A percentile compares a stretch with the other conserved stretches of the same genome.
These are phyloP conservation scores for Entamoeba invadens DNA, from an alignment of 208 protist genomes.

Conservation along the genomic window DNA sequence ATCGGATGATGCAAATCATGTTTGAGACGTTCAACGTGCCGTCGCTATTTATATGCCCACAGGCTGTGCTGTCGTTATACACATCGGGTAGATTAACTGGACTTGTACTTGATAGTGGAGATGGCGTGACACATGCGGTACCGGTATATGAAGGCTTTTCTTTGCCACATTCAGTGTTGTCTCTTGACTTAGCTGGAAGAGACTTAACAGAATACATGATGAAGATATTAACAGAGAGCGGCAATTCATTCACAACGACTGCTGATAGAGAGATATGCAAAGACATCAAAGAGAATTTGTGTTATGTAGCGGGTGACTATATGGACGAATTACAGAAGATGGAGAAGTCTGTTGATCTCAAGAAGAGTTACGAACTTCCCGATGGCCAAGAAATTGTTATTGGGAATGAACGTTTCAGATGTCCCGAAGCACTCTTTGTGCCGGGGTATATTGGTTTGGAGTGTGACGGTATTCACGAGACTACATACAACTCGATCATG, in stretches of 20 bases:
- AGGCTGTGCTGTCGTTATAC: slow-evolving; percentile 33
- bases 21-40: slow-evolving; percentile 35
- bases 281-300: slow-evolving; percentile 59
- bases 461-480: slow-evolving; percentile 73
- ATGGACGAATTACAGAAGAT: background rate
- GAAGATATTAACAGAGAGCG: slow-evolving; percentile 43
- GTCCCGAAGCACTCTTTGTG: slow-evolving; percentile 85
- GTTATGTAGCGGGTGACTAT: slow-evolving; percentile 62
- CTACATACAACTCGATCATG: slow-evolving; percentile 80
- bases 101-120: slow-evolving; percentile 17
- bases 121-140: slow-evolving; percentile 70
- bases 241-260: slow-evolving; percentile 45
- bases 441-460: slow-evolving; percentile 69
- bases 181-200: slow-evolving; percentile 54
- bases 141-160: slow-evolving; percentile 71
- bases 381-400: slow-evolving; percentile 39
- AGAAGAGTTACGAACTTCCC: slow-evolving; percentile 22
- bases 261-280: slow-evolving; percentile 46
- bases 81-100: slow-evolving; percentile 46
- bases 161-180: slow-evolving; percentile 46
- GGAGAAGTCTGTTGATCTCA: background rate
- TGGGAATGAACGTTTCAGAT: slow-evolving; percentile 59
- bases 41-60: slow-evolving; percentile 31
- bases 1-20: slow-evolving; percentile 34
- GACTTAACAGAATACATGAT: slow-evolving; percentile 55